Base-by-base conservation (phyloP, 768 basidiomycete genomes). In the Lentinula detonsa region DNA sequence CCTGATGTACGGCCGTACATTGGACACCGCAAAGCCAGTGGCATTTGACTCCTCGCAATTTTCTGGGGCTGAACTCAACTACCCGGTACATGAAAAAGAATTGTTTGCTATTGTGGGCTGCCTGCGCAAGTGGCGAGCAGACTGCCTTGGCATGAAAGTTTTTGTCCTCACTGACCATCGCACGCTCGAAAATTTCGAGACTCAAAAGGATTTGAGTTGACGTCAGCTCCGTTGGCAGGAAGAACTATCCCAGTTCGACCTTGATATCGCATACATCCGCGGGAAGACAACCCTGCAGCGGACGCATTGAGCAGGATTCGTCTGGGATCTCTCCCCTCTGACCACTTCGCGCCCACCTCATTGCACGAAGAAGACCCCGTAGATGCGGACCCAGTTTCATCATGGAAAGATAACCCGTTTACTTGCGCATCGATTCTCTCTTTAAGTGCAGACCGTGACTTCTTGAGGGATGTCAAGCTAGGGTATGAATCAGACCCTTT, bases 151-250 rank as follows among this genome's bases (percentile, higher is more conserved):
- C 6, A 54, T 58, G 21, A 23, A 28, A 3, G 61, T 65, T 71
- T 2, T 21, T 0, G 65, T 76, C 11, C 71, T 54, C 53, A 75
- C 74, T 1, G 74, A 75, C 60, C 76, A 76, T 56, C 61, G 67
- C 1, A 72, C 74, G 0, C 63, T 74, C 2, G 70, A 75, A 52
- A 61, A 68, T 31, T 70, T 76, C 40, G 10, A 57, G 1, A 53
- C 59, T 0, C 73, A 76, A 58, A 46, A 55, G 5, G 64, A 72
- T 21, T 57, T 76, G 0, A 73, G 68, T 0, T 57, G 65, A 0
- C 56, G 65, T 0, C 75, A 76, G 43, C 60, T 64, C 0, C 54
- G 66, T 0, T 76, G 76, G 76, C 50, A 62, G 37, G 62, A 73
- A 63, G 65, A 65, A 40, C 42, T 77, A 2, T 48, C 63, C 0